Conservation (phyloP, 2,329 filamentous ascomycete species). For the Zymoseptoria tritici region DNA sequence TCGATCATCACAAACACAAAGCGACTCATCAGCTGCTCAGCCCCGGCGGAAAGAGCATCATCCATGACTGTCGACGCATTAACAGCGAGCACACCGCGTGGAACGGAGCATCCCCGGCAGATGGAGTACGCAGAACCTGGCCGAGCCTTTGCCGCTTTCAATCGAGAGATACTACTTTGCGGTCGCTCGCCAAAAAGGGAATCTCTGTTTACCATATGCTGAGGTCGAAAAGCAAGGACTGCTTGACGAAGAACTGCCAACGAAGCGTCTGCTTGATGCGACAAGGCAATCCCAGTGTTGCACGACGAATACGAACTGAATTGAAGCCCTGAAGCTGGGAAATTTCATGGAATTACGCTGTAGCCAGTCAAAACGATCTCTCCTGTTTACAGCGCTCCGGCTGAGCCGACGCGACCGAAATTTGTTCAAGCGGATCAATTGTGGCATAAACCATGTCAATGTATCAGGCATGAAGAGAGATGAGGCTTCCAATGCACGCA, state of each 20-base stretch:
- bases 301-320: background rate
- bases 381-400: background rate
- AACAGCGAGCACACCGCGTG: background rate
- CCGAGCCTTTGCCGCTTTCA: too few relatives aligned
- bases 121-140: background rate
- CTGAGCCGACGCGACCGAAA: background rate
- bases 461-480: background rate
- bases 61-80: background rate
- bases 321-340: background rate
- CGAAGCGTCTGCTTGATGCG: background rate
- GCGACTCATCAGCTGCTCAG: background rate
- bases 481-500: background rate
- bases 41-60: background rate
- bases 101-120: background rate
- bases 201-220: too few relatives aligned
- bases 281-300: background rate
- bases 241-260: background rate
- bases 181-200: too few relatives aligned
- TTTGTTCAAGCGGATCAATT: background rate
- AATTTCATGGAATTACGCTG: background rate
- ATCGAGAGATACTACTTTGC: too few relatives aligned
- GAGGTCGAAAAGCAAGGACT: too few relatives aligned
- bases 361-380: background rate
- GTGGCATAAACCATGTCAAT: background rate
- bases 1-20: background rate